A percentile compares a stretch with the other conserved stretches of the same genome.
These are phyloP conservation scores for Catunica adiposa DNA, from an alignment of 2,329 filamentous ascomycete genomes.

Conservation along the genomic window DNA sequence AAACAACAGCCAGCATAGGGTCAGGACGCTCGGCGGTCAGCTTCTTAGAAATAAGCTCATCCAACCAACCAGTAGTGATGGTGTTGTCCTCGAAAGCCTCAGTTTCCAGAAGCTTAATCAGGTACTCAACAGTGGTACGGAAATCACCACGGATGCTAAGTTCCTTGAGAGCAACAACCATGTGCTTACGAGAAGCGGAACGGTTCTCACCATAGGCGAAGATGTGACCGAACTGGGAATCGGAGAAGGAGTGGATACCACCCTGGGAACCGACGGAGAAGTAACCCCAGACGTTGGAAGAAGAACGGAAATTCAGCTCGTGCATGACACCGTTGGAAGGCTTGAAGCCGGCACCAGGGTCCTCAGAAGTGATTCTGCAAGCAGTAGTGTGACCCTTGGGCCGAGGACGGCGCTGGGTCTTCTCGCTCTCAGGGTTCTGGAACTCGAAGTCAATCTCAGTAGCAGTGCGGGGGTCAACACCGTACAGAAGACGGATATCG, in stretches of 20 bases:
- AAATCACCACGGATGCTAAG: conserved; percentile 99
- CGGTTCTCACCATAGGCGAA: conserved; percentile 98
- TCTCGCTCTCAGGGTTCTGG: conserved; percentile 64
- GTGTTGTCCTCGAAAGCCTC: conserved; percentile 98
- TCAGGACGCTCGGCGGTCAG: conserved; percentile 92
- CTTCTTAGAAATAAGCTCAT: conserved; percentile 96
- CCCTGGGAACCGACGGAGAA: conserved; percentile 95
- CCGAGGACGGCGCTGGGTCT: conserved; percentile 74
- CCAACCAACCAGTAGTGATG: conserved; percentile 96
- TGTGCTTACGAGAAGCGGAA: conserved; percentile 91
- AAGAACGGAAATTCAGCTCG: conserved; percentile 96
- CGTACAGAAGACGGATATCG: conserved; percentile 91
- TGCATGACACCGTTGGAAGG: conserved; percentile 98
- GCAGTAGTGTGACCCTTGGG: conserved; percentile 96
- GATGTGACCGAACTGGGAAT: conserved; percentile 97
- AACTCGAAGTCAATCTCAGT: conserved; percentile 95
- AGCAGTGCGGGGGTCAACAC: conserved; percentile 73
- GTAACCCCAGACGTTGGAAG: conserved; percentile 99
- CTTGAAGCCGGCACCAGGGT: conserved; percentile 98
- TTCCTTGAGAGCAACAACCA: conserved; percentile 97
- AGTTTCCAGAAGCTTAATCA: conserved; percentile 96
- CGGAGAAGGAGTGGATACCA: conserved; percentile 97
- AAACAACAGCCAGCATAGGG: conserved; percentile 82
- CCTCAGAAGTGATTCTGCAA: conserved; percentile 97
- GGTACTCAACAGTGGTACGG: conserved; percentile 93